Conservation (phyloP, 2,329 filamentous ascomycete species). For the Talaromyces sp. region DNA sequence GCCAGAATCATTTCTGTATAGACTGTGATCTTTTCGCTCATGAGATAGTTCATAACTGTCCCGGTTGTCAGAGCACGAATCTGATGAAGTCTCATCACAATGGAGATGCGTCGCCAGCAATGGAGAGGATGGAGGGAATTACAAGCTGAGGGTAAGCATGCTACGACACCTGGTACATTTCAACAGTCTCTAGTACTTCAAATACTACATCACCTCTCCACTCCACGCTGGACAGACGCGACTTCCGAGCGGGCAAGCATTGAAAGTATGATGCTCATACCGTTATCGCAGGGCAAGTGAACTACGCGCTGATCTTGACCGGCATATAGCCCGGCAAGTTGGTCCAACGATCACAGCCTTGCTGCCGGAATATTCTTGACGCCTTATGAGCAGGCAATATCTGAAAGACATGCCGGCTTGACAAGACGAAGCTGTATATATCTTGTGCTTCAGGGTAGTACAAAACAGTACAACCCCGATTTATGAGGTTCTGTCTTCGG, state of each 20-base stretch:
- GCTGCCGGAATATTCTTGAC: not conserved
- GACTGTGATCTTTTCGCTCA: slow-evolving; percentile 96
- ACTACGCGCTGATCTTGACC: not conserved
- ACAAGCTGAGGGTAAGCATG: not conserved
- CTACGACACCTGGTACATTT: not conserved
- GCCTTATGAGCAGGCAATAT: not conserved
- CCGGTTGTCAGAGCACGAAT: slow-evolving; percentile 64
- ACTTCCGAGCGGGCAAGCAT: not conserved
- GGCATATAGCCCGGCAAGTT: not conserved
- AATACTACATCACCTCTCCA: not conserved
- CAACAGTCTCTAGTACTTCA: not conserved
- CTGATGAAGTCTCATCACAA: not conserved
- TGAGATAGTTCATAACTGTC: slow-evolving; percentile 91
- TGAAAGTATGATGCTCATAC: not conserved
- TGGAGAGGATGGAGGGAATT: slow-evolving; percentile 10
- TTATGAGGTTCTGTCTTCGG: not conserved
- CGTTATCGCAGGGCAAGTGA: not conserved
- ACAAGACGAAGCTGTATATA: not conserved
- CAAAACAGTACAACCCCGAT: not conserved
- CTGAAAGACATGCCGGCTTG: not conserved
- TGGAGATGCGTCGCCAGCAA: not conserved
- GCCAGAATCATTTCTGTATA: slow-evolving; percentile 88
- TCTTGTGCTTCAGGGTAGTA: not conserved
- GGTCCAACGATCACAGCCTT: not conserved
- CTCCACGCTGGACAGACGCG: not conserved